phyloP scores from a whole-genome alignment of 306 rosid genomes.

The Prunus campanulata region DNA sequence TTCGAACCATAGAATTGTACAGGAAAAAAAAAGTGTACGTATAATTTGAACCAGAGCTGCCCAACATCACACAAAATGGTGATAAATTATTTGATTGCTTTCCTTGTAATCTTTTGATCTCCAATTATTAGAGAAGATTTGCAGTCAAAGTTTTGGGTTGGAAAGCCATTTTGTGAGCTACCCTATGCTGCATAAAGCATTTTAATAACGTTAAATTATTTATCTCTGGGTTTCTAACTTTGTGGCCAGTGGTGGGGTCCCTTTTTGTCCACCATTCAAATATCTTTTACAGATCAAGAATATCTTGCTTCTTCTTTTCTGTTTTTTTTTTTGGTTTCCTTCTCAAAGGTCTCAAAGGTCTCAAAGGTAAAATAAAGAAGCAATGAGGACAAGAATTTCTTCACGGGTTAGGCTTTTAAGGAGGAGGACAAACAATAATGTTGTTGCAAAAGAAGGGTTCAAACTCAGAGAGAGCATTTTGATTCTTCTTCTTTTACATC shows the following conservation, averaged over 20 bases:
- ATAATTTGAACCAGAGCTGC: no score
- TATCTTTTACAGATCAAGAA: conserved; percentile 25
- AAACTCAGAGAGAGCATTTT: conserved; percentile 23
- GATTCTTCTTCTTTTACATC: conserved; percentile 13
- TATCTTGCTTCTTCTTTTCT: not conserved
- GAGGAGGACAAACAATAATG: conserved; percentile 42
- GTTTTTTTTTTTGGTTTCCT: not conserved
- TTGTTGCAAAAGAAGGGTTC: conserved; percentile 49
- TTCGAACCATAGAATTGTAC: conserved; percentile 7
- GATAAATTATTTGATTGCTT: not conserved
- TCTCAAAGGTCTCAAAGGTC: conserved; percentile 6
- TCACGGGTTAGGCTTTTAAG: conserved; percentile 49
- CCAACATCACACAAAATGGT: no score
- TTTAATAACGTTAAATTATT: conserved; percentile 19
- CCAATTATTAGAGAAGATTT: conserved; percentile 22
- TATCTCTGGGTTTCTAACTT: conserved; percentile 16
- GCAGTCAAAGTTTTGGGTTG: conserved; percentile 28
- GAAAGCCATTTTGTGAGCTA: conserved; percentile 25
- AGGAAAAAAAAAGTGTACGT: not conserved
- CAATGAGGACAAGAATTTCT: conserved; percentile 35
- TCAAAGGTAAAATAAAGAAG: not conserved
- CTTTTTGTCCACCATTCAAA: conserved; percentile 41
- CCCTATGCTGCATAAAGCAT: conserved; percentile 37
- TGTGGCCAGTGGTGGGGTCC: conserved; percentile 26
- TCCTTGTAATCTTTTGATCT: not conserved